These are phyloP conservation scores for Mortierella sp. DNA, from an alignment of 371 early-diverging fungal genomes.

Conservation along the genomic window DNA sequence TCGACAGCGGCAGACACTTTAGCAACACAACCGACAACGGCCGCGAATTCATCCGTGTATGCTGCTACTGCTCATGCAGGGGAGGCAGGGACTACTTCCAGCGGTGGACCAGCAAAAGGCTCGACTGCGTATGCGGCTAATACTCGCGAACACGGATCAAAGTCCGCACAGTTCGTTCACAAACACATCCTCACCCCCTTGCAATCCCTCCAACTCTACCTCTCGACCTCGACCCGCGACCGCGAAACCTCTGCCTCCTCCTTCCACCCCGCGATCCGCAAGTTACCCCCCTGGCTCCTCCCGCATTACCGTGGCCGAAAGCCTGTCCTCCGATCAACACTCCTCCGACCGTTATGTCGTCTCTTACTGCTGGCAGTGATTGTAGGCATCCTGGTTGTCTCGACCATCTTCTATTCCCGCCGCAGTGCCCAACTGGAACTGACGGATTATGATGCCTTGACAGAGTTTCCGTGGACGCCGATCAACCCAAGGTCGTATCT, in stretches of 20 bases:
- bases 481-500: conserved; percentile 70
- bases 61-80: conserved; percentile 11
- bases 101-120: neutral
- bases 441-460: conserved; percentile 19
- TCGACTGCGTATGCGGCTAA: neutral
- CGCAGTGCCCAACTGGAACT: conserved; percentile 12
- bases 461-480: conserved; percentile 69
- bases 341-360: conserved; percentile 40
- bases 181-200: conserved; percentile 20
- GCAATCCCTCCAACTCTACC: conserved; percentile 32
- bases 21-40: neutral
- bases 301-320: conserved; percentile 26
- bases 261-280: conserved; percentile 4
- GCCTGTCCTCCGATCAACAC: conserved; percentile 22
- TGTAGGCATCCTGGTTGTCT: conserved; percentile 30
- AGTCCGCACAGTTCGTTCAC: conserved; percentile 14
- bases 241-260: conserved; percentile 13
- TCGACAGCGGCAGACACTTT: neutral
- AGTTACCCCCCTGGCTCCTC: conserved; percentile 42
- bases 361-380: conserved; percentile 17
- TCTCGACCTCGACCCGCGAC: conserved; percentile 28
- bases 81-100: neutral
- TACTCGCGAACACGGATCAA: conserved; percentile 21
- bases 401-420: conserved; percentile 40
- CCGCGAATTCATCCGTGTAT: neutral